A percentile compares a stretch with the other conserved stretches of the same genome.
These are phyloP conservation scores for Stemphylium lycopersici DNA, from an alignment of 2,329 filamentous ascomycete species.

Conservation along the genomic window DNA sequence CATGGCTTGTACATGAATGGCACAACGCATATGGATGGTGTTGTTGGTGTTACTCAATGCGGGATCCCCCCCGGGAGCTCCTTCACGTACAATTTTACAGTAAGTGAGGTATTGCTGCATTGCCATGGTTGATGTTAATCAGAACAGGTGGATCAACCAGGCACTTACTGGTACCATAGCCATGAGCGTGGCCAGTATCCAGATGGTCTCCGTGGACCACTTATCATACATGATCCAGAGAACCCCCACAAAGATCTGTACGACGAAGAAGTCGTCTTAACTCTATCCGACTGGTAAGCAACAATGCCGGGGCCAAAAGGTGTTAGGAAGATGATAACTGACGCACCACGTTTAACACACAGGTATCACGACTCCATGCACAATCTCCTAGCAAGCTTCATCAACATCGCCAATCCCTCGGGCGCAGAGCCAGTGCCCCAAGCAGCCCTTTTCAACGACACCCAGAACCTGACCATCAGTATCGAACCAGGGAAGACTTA, in stretches of 20 bases:
- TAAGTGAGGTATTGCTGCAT: slow-evolving; percentile 7
- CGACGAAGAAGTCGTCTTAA: slow-evolving; percentile 67
- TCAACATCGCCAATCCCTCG: slow-evolving; percentile 61
- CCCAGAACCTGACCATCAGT: slow-evolving; percentile 52
- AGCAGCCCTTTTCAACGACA: slow-evolving; percentile 69
- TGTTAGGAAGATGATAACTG: neutral
- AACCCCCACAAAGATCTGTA: slow-evolving; percentile 60
- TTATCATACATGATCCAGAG: slow-evolving; percentile 68
- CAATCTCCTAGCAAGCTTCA: slow-evolving; percentile 49
- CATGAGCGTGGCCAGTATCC: slow-evolving; percentile 68
- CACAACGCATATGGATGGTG: slow-evolving; percentile 76
- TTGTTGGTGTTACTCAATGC: slow-evolving; percentile 65
- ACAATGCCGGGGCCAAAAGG: neutral
- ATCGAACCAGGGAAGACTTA: slow-evolving; percentile 64
- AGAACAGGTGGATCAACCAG: slow-evolving; percentile 58
- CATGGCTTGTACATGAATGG: slow-evolving; percentile 81
- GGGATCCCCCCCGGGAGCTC: slow-evolving; percentile 65
- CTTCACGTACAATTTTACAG: slow-evolving; percentile 65
- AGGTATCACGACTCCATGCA: slow-evolving; percentile 66
- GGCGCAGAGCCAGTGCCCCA: slow-evolving; percentile 71
- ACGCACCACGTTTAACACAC: neutral
- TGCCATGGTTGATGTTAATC: slow-evolving; percentile 39
- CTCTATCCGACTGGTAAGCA: slow-evolving; percentile 68
- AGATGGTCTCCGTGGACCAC: slow-evolving; percentile 70
- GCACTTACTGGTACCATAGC: slow-evolving; percentile 71